Percentiles rank a stretch among this genome's conserved stretches.
phyloP scores from a whole-genome alignment of 805 yeast species.

The Lipomyces spencermartinsiae region DNA sequence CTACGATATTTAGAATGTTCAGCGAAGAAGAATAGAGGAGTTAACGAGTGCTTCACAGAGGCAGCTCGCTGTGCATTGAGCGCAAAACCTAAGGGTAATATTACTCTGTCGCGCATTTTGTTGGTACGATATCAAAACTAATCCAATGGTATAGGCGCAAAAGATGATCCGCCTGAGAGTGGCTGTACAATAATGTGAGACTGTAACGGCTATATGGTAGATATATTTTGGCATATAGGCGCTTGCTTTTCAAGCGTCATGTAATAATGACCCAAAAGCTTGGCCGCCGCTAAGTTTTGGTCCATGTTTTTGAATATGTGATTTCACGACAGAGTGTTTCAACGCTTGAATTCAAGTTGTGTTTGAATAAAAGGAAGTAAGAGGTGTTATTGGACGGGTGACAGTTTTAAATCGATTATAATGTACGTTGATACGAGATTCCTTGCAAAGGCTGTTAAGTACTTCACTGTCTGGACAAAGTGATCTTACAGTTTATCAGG shows the following conservation, averaged over 20 bases:
- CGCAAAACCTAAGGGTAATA: constrained; percentile 76
- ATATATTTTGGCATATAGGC: neutral
- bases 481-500: neutral
- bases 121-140: neutral
- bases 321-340: neutral
- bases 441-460: neutral
- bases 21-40: constrained; percentile 95
- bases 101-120: neutral
- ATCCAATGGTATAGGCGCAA: constrained; percentile 6
- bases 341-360: neutral
- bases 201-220: neutral
- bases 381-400: neutral
- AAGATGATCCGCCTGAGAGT: constrained; percentile 32
- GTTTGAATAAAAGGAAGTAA: neutral
- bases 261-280: neutral
- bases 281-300: neutral
- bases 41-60: constrained; percentile 98
- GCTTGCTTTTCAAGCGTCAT: neutral
- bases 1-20: constrained; percentile 94
- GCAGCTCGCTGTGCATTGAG: constrained; percentile 96
- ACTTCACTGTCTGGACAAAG: neutral
- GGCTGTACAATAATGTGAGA: constrained; percentile 33
- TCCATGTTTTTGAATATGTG: neutral
- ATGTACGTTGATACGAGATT: neutral
- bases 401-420: neutral